Evolutionary conservation across 2,329 filamentous ascomycete genomes (phyloP).

Genomic region (Scorias spongiosa): DNA sequence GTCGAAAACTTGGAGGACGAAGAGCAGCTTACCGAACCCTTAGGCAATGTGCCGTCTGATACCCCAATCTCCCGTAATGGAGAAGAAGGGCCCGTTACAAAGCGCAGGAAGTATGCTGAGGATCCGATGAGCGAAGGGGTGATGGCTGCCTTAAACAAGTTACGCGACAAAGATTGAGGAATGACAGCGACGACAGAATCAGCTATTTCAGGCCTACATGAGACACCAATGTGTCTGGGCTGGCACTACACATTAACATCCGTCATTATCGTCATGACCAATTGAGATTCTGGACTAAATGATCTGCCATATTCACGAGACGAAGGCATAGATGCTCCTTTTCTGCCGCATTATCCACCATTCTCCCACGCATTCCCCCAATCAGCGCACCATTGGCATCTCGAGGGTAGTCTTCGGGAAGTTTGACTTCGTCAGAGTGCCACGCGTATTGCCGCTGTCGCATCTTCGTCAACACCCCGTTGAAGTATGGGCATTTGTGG

Average conservation of each 20-base stretch:
- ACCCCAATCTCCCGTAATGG: too few relatives aligned
- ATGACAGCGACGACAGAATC: too few relatives aligned
- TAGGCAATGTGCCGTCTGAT: slow-evolving; percentile 4
- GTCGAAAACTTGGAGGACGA: slow-evolving; percentile 28
- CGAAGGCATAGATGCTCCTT: slow-evolving; percentile 19
- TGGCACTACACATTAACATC: too few relatives aligned
- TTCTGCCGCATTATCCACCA: slow-evolving; percentile 3
- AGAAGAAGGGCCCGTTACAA: slow-evolving; percentile 3
- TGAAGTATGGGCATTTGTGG: slow-evolving; percentile 18
- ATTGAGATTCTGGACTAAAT: slow-evolving; percentile 8
- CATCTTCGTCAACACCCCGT: slow-evolving; percentile 23
- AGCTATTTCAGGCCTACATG: too few relatives aligned
- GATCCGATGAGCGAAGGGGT: slow-evolving; percentile 42
- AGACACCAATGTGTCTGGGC: too few relatives aligned
- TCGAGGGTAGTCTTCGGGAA: slow-evolving; percentile 11
- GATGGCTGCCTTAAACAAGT: slow-evolving; percentile 41
- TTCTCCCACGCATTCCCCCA: background rate
- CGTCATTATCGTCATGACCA: background rate
- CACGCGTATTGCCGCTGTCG: slow-evolving; percentile 28
- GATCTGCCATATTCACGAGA: slow-evolving; percentile 10
- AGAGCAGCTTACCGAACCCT: slow-evolving; percentile 23
- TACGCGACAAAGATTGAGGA: slow-evolving; percentile 24
- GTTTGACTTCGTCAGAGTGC: slow-evolving; percentile 16
- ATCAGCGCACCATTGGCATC: slow-evolving; percentile 6
- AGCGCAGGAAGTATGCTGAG: slow-evolving; percentile 24